A percentile compares a stretch with the other conserved stretches of the same genome.
These are phyloP conservation scores for Acorus calamus DNA, from an alignment of 106 monocot species.

Conservation along the genomic window DNA sequence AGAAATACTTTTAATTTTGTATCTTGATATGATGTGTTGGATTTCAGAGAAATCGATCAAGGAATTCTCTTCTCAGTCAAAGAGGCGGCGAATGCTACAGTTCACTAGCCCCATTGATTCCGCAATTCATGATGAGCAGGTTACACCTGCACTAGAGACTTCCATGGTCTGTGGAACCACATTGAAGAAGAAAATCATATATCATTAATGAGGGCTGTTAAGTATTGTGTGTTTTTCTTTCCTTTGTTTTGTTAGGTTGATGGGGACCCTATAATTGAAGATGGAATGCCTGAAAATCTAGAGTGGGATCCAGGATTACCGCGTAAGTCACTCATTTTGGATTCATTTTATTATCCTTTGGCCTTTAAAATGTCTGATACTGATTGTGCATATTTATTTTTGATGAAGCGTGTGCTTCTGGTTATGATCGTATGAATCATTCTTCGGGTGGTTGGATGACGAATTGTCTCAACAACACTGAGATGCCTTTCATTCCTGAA, in stretches of 20 bases:
- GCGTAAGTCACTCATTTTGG: constrained; percentile 24
- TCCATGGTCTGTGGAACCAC: constrained; percentile 23
- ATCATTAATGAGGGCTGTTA: background rate
- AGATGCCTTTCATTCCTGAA: constrained; percentile 18
- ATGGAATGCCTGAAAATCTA: constrained; percentile 25
- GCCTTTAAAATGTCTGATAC: background rate
- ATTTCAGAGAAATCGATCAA: constrained; percentile 44
- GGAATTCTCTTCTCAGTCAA: constrained; percentile 29
- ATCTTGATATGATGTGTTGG: constrained; percentile 6
- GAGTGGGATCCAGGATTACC: constrained; percentile 23
- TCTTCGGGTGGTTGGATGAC: constrained; percentile 48
- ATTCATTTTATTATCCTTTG: background rate
- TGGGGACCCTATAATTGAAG: constrained; percentile 29
- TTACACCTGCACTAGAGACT: constrained; percentile 22
- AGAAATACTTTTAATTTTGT: too few species aligned
- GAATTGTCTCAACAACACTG: constrained; percentile 31
- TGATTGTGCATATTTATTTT: constrained; percentile 7
- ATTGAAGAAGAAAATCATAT: too few species aligned
- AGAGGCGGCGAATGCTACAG: constrained; percentile 83
- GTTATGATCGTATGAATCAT: constrained; percentile 36
- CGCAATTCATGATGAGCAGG: constrained; percentile 11
- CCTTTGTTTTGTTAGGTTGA: constrained; percentile 18
- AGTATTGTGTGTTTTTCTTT: background rate
- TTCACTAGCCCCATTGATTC: constrained; percentile 42
- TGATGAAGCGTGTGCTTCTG: constrained; percentile 24